Base-by-base conservation (phyloP, 2,329 filamentous ascomycete genomes). In the Alternaria conjuncta region DNA sequence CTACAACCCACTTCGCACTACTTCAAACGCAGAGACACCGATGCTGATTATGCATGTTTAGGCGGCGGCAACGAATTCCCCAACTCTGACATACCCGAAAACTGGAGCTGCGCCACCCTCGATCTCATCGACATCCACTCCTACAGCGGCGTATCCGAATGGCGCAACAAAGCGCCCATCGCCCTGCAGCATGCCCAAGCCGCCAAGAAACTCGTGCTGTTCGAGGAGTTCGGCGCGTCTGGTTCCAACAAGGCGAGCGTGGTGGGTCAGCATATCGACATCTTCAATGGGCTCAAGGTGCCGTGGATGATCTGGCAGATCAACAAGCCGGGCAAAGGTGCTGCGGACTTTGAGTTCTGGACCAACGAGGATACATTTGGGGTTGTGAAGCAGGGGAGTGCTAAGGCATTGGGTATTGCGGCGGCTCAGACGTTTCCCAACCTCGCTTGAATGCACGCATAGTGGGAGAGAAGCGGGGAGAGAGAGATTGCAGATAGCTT, bases 341-440 rank as follows among this genome's bases (percentile, higher is more conserved):
- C 55, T 13, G 56, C 56, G 21, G 60, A 63, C 44, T 63, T 54
- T 55, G 60, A 63, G 49, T 63, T 63, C 26, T 63, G 60, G 60
- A 63, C 60, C 3, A 46, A 63, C 26, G 60, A 63, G 3, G 23
- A 20, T 1, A 60, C 56, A 2, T 63, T 30, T 32, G 60, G 26
- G 10, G 56, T 55, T 2, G 25, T 63, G 25, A 63, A 63, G 49
- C 26, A 50, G n/a, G 25, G 25, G 7, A 13, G n/a, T 11, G 47
- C 47, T 7, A 50, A 50, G 47, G 47, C 47, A 0, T 30, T 50
- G 47, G 20, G 47, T 20, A 30, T 50, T 18, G 3, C 47, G n/a
- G 25, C 25, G 2, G 47, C 25, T 50, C 47, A 50, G 25, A 50
- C 47, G 25, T 50, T 50, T 30, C 47, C 25, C 12, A 50, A 20